These are phyloP conservation scores for Paradendryphiella salina DNA, from an alignment of 2,329 filamentous ascomycete genomes.

Conservation along the genomic window DNA sequence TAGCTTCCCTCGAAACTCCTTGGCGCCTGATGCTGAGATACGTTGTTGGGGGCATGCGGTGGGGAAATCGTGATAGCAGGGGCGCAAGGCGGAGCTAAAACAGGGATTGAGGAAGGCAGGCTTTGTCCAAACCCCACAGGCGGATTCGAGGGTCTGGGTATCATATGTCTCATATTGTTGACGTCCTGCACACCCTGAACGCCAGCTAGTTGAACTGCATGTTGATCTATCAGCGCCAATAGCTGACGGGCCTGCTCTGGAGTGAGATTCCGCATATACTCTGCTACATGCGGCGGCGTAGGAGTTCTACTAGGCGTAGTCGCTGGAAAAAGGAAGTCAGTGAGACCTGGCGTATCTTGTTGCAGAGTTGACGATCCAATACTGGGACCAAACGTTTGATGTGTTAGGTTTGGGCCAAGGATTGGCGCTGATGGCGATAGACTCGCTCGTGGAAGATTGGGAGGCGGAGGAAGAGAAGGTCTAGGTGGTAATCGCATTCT, in stretches of 20 bases:
- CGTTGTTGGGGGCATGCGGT: neutral
- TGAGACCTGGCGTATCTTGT: neutral
- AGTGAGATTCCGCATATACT: too few species aligned
- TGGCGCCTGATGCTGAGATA: neutral
- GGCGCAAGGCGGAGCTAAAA: neutral
- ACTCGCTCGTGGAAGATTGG: neutral
- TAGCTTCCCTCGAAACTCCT: neutral
- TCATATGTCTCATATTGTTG: too few species aligned
- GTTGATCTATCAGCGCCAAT: too few species aligned
- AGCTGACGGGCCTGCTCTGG: too few species aligned
- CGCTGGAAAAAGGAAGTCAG: neutral
- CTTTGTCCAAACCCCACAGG: too few species aligned
- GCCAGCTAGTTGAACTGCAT: too few species aligned
- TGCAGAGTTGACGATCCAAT: neutral
- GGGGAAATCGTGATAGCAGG: neutral
- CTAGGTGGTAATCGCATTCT: neutral
- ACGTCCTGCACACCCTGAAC: too few species aligned
- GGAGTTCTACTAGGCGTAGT: neutral
- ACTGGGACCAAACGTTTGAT: neutral
- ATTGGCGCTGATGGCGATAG: neutral
- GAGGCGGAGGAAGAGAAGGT: neutral
- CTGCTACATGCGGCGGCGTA: constrained; percentile 1
- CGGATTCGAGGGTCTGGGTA: too few species aligned
- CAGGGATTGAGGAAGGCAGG: neutral
- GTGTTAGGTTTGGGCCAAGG: neutral